phyloP scores from a whole-genome alignment of 2,329 filamentous ascomycete genomes.

The Xylaria digitata region DNA sequence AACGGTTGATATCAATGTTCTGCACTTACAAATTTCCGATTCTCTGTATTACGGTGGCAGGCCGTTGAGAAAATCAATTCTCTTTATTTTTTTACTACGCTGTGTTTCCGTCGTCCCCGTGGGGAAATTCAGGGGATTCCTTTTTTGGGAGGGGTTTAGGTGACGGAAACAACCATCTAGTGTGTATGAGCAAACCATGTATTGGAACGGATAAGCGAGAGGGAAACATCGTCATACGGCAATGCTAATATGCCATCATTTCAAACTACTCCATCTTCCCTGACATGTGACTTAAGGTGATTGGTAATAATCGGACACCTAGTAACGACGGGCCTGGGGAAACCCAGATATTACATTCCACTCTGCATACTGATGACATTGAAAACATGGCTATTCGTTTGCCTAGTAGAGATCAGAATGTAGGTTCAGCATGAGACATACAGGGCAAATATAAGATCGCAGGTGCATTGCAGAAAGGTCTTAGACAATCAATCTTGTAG shows the following conservation, averaged over 20 bases:
- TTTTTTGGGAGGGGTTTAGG: constrained; percentile 6
- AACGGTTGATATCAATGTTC: constrained; percentile 48
- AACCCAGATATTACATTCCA: neutral
- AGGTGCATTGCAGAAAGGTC: neutral
- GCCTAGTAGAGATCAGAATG: neutral
- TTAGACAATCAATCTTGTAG: neutral
- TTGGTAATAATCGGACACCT: neutral
- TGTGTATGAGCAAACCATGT: constrained; percentile 36
- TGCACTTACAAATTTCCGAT: constrained; percentile 38
- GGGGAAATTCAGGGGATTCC: constrained; percentile 9
- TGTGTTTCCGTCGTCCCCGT: constrained; percentile 21
- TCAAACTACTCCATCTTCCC: constrained; percentile 10
- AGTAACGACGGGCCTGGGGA: neutral
- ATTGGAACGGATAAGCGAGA: constrained; percentile 30
- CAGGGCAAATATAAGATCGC: neutral
- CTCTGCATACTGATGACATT: neutral
- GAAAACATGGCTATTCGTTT: neutral
- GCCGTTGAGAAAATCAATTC: constrained; percentile 34
- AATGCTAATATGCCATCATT: constrained; percentile 32
- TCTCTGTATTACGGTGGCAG: constrained; percentile 43
- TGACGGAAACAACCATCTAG: constrained; percentile 31
- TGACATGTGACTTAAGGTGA: neutral
- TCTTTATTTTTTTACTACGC: constrained; percentile 16
- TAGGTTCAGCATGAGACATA: neutral
- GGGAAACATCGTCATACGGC: constrained; percentile 14